Evolutionary conservation across 163 green algal genomes (phyloP), one percentile per base, ranked within the genome.

Genomic region (Scenedesmus sp.): DNA sequence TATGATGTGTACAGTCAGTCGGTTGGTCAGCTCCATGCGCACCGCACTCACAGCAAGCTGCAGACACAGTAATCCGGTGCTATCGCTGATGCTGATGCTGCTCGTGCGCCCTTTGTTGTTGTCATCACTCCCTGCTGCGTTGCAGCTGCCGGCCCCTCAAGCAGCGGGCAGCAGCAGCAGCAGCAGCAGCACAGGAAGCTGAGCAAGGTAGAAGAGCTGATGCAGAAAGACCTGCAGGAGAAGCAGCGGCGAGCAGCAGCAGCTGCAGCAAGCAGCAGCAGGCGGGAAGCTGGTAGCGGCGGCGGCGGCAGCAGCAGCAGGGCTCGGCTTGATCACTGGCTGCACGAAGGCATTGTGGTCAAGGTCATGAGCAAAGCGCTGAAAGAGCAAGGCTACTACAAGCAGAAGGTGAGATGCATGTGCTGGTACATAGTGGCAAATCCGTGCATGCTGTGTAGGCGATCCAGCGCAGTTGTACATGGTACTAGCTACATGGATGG

Each of bases 311-410:
- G 87, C 76, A 78, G 72, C 61, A 83, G 81, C 37, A 76, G 56
- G 40, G 83, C 78, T 16, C 86, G 92, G 53, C 68, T 93, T 5
- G 94, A 96, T 56, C 87, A 93, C 42, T 97, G 96, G 96, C 92
- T 97, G 42, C 46, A 82, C 9, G 70, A 86, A 20, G 94, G 94
- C 26, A 95, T 98, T 40, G 92, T 97, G 68, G 97, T 99, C 51
- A 99, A 99, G 96, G 96, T 99, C 22, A 91, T 99, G 92, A 96
- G 93, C 81, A 95, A 97, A 79, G 96, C 95, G 68, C 95, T 99
- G 86, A 96, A 96, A 86, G 93, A 96, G 53, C 79, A 96, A 37
- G 97, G 96, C 30, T 98, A 98, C 89, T 99, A 99, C 95, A 99
- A 99, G 89, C 86, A 97, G 80, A 92, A 92, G 88, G 88, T 92